Base-by-base conservation (phyloP, 345 rosid species). In the Eucalyptus caleyi region DNA sequence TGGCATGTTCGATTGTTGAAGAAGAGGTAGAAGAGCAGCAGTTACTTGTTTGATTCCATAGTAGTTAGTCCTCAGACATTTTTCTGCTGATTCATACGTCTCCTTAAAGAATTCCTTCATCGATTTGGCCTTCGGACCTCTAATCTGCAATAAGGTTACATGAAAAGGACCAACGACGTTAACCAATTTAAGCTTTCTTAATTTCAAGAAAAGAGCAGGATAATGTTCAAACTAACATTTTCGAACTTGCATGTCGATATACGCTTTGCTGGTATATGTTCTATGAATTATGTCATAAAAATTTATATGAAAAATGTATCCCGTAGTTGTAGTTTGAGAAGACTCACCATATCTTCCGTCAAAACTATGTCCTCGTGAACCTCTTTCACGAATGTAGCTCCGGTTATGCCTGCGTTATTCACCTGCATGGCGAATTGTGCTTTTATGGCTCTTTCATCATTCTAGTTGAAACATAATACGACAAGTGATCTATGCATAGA, bases 1-100 rank as follows among this genome's bases (percentile, higher is more conserved):
- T 21, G 92, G 83, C 19, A 87, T 40, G 50, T 69, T 11, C 13
- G 93, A 88, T 21, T 37, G 89, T 49, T 89, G 88, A 54, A 87
- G 89, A 49, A 88, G 86, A 14, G 91, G 89, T 54, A 89, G 65
- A 34, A 90, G 88, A 34, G 88, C 90, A 51, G 77, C 88, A 14
- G 90, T 89, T 69, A 89, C 65, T 15, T 60, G 87, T 59, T 87
- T 90, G 54, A 88, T 56, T 54, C 92, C 92, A 34, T 54, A 83
- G 86, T 89, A 90, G 80, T 90, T 92, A 26, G 90, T 92, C 50
- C 89, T 77, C 30, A 89, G 49, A 86, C 91, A 89, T 32, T 65
- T 59, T 82, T 53, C 80, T 87, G 93, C 60, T 16, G 56, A 50
- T 86, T 90, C 91, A 47, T 65, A 87, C 19, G 90, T 90, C 69